These are phyloP conservation scores for Isabelozyma pseudorhagii DNA, from an alignment of 805 yeast genomes.

Conservation along the genomic window DNA sequence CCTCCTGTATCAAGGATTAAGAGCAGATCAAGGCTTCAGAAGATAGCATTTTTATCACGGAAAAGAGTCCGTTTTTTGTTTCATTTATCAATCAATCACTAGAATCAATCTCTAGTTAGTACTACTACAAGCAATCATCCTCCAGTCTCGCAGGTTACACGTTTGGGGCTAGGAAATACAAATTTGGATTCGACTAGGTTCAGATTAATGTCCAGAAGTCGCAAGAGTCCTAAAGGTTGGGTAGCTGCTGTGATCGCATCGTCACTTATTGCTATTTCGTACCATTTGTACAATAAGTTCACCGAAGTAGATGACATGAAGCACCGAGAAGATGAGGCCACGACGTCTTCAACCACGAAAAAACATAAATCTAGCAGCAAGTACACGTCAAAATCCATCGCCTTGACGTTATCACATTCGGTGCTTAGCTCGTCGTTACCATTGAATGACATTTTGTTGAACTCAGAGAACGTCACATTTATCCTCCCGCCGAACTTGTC, in stretches of 20 bases:
- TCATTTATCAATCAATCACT: too few species aligned
- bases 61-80: too few species aligned
- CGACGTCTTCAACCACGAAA: background rate
- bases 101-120: too few species aligned
- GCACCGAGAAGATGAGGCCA: background rate
- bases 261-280: slow-evolving; percentile 29
- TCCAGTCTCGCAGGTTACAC: background rate
- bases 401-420: slow-evolving; percentile 40
- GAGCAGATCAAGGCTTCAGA: too few species aligned
- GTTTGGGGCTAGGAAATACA: background rate
- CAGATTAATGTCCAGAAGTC: slow-evolving; percentile 2
- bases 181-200: background rate
- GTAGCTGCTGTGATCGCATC: slow-evolving; percentile 34
- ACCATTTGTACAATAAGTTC: slow-evolving; percentile 26
- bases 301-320: slow-evolving; percentile 1
- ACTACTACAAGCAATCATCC: too few species aligned
- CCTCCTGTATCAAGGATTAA: too few species aligned
- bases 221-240: slow-evolving; percentile 23
- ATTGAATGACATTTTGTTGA: slow-evolving; percentile 33
- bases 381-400: slow-evolving; percentile 33
- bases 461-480: slow-evolving; percentile 38
- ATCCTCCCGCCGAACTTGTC: slow-evolving; percentile 42
- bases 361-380: slow-evolving; percentile 4
- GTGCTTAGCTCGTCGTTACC: slow-evolving; percentile 36
- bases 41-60: too few species aligned